Evolutionary conservation across 1,139 yeast species (phyloP), one percentile per base, ranked within the genome.

Genomic region (Magnusiomyces tetraspermus): DNA sequence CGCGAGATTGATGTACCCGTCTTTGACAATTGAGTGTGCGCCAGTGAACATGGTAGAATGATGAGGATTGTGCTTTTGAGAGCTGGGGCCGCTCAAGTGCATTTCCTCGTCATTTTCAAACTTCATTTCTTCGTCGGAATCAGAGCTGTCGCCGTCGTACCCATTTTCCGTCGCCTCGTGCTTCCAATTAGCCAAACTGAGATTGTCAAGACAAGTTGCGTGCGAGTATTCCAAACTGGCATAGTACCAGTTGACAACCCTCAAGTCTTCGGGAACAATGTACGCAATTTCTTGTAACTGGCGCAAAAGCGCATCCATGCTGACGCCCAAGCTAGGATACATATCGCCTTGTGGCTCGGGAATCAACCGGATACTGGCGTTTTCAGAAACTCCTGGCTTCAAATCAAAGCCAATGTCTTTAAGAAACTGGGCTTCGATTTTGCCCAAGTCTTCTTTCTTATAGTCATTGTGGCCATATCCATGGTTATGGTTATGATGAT

Each of bases 1-100:
- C 3, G 69, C 65, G 13, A 72, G 59, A 0, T 70, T 60, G 58
- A 64, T 62, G 59, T 66, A 69, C 1, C 74, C 74, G 48, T 67
- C 64, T 21, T 68, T 63, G 5, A 71, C 59, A 65, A 71, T 69
- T 0, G 72, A 66, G 52, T 71, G 73, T 13, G 64, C 62, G 1
- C 76, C 76, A 1, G 71, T 64, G 52, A 73, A 71, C 49, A 71
- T 68, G 48, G 70, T 66, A 3, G 70, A 71, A 28, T 71, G 71
- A 46, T 72, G 74, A 49, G 72, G 75, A 10, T 19, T 19, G 8
- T 17, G 6, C 42, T 38, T 38, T 21, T 19, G 22, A 6, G 42
- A 21, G 8, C 21, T 38, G 21, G 22, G 11, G 15, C 24, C 15
- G 8, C 8, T 10, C 8, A 10, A 17, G 8, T 6, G 22, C 5